Conservation (phyloP, 768 basidiomycete genomes). For the Tricholoma furcatifolium region DNA sequence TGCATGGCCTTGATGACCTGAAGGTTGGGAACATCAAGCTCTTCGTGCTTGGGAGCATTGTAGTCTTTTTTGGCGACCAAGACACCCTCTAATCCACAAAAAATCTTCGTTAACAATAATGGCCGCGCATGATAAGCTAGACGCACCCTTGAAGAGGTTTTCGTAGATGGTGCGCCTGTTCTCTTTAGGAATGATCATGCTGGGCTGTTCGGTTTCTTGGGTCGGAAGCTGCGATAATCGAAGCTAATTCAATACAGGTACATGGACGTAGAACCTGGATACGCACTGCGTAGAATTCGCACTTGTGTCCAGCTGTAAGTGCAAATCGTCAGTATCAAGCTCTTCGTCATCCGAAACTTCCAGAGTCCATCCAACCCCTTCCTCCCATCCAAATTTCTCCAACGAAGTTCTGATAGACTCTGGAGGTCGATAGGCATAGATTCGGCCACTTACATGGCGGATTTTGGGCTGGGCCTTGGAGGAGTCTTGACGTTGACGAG, state of each 20-base stretch:
- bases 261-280: neutral
- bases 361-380: slow-evolving; percentile 37
- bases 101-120: neutral
- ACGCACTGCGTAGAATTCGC: slow-evolving; percentile 42
- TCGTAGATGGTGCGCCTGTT: slow-evolving; percentile 97
- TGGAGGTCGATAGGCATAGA: slow-evolving; percentile 14
- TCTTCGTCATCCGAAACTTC: slow-evolving; percentile 35
- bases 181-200: slow-evolving; percentile 96
- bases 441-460: slow-evolving; percentile 37
- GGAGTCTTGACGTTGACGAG: slow-evolving; percentile 41
- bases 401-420: slow-evolving; percentile 22
- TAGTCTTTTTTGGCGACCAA: slow-evolving; percentile 99
- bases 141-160: slow-evolving; percentile 98
- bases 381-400: slow-evolving; percentile 23
- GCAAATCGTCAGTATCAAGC: slow-evolving; percentile 23
- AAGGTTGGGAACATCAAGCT: slow-evolving; percentile 71
- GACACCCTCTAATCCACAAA: slow-evolving; percentile 70
- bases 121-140: neutral
- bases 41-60: slow-evolving; percentile 96
- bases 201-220: slow-evolving; percentile 38
- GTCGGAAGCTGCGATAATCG: slow-evolving; percentile 26
- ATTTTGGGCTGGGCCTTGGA: slow-evolving; percentile 37
- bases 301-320: slow-evolving; percentile 37
- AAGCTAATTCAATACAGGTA: neutral
- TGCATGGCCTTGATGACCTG: slow-evolving; percentile 72